Base-by-base conservation (phyloP, 805 yeast species). In the Sugiyamaella marilandica region DNA sequence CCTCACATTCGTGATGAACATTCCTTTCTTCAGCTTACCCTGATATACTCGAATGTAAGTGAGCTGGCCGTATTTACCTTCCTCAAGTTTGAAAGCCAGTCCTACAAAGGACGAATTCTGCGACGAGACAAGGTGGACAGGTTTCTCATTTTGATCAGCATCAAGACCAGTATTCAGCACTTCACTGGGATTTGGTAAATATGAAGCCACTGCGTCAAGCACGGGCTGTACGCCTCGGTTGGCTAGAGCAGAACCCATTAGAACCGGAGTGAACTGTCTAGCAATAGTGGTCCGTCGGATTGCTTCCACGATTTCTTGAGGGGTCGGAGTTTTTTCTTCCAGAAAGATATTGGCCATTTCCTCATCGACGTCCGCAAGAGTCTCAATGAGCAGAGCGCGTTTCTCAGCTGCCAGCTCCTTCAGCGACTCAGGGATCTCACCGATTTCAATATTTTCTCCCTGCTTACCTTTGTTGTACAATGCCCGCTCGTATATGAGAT, bases 191-290 rank as follows among this genome's bases (percentile, higher is more conserved):
- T 92, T 84, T 45, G 99, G 99, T 64, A 94, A 79, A 72, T 83
- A 94, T 69, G 92, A 97, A 59, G 92, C 92, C 55, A 94, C 96
- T 39, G 97, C 94, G 70, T 94, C 97, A 62, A 94, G 77, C 35
- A 92, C 97, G 19, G 91, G 91, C 75, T 94, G 99, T 59, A 94
- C 79, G 71, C 97, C 97, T 60, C 84, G 87, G 74, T 94, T 94
- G 54, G 98, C 99, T 59, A 94, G 78, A 16, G 99, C 99, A 47
- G 97, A 89, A 19, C 99, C 99, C 97, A 94, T 94, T 59, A 92
- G 76, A n/a, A 94, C 98, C n/a, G 99, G 99, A 11, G 98, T 89
- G 76, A 94, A 94, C 68, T 81, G 87, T 74, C 97, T 83, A 32
- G 91, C 95, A 71, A 92, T 92, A 16, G 99, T 94, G 48, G 97